Percentiles rank a stretch among this genome's conserved stretches.
These are phyloP conservation scores for Kodamaea fukazawae DNA, from an alignment of 805 yeast species.

Conservation along the genomic window DNA sequence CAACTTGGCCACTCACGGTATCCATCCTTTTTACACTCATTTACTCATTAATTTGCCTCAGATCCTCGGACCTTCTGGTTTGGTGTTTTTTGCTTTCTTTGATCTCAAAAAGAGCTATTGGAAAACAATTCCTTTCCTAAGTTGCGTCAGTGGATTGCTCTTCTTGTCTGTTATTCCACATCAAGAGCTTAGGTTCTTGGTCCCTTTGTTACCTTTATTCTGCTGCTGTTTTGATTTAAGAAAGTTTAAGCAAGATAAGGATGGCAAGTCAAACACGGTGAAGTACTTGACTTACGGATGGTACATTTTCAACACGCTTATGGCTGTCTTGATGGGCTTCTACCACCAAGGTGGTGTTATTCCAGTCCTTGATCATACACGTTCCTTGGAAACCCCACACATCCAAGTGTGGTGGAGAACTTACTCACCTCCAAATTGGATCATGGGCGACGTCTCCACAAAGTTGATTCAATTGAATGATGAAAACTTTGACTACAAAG, in stretches of 20 bases:
- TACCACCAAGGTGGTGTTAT: constrained; percentile 90
- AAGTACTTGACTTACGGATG: constrained; percentile 41
- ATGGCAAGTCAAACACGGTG: constrained; percentile 11
- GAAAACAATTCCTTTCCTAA: constrained; percentile 53
- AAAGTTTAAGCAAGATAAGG: constrained; percentile 12
- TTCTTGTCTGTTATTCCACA: constrained; percentile 77
- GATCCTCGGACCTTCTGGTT: constrained; percentile 70
- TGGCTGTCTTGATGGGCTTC: constrained; percentile 70
- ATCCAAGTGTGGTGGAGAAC: constrained; percentile 88
- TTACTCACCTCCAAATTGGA: constrained; percentile 90
- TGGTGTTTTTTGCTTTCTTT: constrained; percentile 44
- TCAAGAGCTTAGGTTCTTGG: constrained; percentile 86
- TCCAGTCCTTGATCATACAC: constrained; percentile 52
- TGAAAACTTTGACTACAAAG: constrained; percentile 10
- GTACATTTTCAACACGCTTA: constrained; percentile 59
- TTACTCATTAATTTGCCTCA: constrained; percentile 73
- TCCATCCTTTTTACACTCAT: constrained; percentile 79
- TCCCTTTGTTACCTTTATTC: constrained; percentile 73
- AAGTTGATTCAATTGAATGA: constrained; percentile 14
- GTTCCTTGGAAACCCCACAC: constrained; percentile 10
- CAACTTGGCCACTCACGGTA: constrained; percentile 76
- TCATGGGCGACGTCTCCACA: constrained; percentile 40
- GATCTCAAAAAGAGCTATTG: constrained; percentile 34
- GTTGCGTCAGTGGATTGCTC: constrained; percentile 60
- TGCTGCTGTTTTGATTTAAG: constrained; percentile 55